These are phyloP conservation scores for Phytophthora meadii DNA, from an alignment of 352 stramenopile species.

Conservation along the genomic window DNA sequence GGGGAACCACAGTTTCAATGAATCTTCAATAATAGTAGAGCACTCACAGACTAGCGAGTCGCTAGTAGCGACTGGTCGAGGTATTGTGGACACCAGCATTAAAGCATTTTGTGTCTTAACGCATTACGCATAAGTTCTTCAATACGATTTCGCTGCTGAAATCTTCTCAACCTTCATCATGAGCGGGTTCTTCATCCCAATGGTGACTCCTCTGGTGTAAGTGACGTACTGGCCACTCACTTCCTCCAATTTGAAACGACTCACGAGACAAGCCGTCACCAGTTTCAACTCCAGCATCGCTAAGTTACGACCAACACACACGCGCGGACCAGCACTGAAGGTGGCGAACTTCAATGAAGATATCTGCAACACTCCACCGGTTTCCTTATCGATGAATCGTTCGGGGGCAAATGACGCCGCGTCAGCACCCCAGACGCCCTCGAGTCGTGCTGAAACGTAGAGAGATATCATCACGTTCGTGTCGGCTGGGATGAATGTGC, in stretches of 20 bases:
- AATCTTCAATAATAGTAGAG: no score
- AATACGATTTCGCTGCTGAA: not conserved
- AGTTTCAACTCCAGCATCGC: conserved; percentile 78
- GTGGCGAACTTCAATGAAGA: conserved; percentile 19
- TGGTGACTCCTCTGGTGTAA: conserved; percentile 41
- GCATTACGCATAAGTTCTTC: not conserved
- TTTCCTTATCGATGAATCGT: conserved; percentile 35
- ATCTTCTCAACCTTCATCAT: conserved; percentile 25
- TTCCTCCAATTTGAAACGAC: conserved; percentile 45
- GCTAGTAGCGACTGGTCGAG: no score
- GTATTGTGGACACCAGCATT: no score
- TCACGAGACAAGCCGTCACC: conserved; percentile 42
- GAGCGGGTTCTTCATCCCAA: conserved; percentile 44
- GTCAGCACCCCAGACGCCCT: conserved; percentile 41
- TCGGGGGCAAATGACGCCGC: conserved; percentile 41
- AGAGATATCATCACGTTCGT: conserved; percentile 28
- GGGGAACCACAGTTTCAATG: no score
- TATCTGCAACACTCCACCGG: conserved; percentile 18
- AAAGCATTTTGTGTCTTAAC: no score
- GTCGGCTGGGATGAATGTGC: conserved; percentile 37
- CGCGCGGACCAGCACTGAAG: conserved; percentile 32
- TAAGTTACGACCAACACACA: conserved; percentile 38
- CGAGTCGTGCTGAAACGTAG: conserved; percentile 39
- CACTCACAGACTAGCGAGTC: no score
- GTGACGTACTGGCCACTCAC: conserved; percentile 34